Evolutionary conservation across 208 protist genomes (phyloP).

Genomic region (Phytomonas sp.): DNA sequence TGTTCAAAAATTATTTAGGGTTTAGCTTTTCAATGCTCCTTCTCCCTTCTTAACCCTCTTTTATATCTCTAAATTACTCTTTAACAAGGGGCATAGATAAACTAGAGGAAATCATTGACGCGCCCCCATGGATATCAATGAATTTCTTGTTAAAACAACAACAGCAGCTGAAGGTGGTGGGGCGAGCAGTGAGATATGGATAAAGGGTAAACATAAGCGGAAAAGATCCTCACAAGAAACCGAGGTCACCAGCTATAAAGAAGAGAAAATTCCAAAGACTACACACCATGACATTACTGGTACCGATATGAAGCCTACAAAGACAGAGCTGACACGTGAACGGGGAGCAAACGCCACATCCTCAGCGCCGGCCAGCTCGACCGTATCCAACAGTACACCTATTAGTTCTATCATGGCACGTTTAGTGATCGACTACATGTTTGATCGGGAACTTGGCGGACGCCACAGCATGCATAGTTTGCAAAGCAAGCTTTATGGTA

Average conservation of each 20-base stretch:
- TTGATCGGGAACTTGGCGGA: conserved; percentile 41
- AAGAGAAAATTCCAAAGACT: not conserved
- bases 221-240: not conserved
- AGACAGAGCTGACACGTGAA: not conserved
- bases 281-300: not conserved
- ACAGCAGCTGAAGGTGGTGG: conserved; percentile 33
- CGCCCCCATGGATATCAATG: conserved; percentile 41
- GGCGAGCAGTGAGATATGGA: conserved; percentile 13
- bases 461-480: conserved; percentile 32
- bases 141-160: conserved; percentile 30
- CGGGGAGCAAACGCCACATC: not conserved
- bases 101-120: not conserved
- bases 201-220: conserved; percentile 4
- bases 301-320: not conserved
- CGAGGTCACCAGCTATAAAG: not conserved
- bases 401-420: conserved; percentile 21
- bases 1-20: conserved; percentile 11
- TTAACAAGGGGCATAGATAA: conserved; percentile 4
- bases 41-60: not conserved
- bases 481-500: not conserved
- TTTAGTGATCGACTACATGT: conserved; percentile 59
- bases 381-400: not conserved
- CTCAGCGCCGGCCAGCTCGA: not conserved
- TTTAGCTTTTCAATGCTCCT: not conserved
- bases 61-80: conserved; percentile 5